Evolutionary conservation across 2,329 filamentous ascomycete genomes (phyloP).

Genomic region (Blastomyces silverae): DNA sequence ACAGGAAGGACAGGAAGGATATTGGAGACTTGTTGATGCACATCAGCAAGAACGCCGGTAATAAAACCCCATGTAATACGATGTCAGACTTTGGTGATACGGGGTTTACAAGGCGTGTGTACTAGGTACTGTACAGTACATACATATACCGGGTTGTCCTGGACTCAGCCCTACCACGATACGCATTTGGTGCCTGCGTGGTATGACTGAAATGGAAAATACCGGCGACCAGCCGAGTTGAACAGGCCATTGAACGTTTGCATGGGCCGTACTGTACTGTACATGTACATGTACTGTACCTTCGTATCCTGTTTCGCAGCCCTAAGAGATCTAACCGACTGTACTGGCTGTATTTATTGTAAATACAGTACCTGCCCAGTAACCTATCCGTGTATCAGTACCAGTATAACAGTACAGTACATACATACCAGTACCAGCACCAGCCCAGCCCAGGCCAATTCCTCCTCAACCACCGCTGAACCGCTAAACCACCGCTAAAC

Average conservation of each 20-base stretch:
- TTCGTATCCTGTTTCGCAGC: no score
- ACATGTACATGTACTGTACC: no score
- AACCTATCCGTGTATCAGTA: background rate
- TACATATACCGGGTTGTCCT: background rate
- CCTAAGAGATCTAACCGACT: background rate
- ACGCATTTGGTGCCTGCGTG: background rate
- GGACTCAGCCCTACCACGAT: constrained; percentile 6
- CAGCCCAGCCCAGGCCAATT: constrained; percentile 2
- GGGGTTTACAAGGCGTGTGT: background rate
- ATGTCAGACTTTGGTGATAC: background rate
- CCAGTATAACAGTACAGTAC: background rate
- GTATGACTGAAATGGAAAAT: background rate
- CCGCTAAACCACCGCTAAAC: background rate
- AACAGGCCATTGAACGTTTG: background rate
- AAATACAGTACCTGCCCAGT: no score
- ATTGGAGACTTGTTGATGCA: no score
- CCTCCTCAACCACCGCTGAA: background rate
- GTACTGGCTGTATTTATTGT: background rate
- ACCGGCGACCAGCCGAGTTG: background rate
- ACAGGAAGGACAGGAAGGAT: no score
- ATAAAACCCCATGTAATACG: background rate
- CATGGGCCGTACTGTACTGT: no score
- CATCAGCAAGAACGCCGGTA: no score
- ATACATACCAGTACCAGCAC: background rate
- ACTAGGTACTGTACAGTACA: no score